A percentile compares a stretch with the other conserved stretches of the same genome.
Evolutionary conservation across 2,329 filamentous ascomycete genomes (phyloP).

Genomic region (Diaporthe caulivora): DNA sequence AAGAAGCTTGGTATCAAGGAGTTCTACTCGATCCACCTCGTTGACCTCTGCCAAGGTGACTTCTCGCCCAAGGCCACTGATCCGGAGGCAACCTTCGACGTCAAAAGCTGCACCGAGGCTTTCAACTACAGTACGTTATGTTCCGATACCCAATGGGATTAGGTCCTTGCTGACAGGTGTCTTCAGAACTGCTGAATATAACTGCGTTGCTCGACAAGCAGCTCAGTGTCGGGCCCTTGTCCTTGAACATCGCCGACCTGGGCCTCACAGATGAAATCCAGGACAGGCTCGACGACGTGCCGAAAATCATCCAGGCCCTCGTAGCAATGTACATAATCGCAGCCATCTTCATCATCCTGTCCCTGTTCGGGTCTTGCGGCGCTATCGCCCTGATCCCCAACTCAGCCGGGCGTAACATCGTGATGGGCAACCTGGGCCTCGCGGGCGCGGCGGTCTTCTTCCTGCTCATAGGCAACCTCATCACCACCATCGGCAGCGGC

Average conservation of each 20-base stretch:
- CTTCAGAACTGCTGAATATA: conserved; percentile 40
- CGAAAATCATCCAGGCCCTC: conserved; percentile 40
- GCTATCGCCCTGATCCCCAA: conserved; percentile 38
- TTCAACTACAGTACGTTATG: conserved; percentile 37
- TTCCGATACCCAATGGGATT: neutral
- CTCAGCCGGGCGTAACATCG: conserved; percentile 37
- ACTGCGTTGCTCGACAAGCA: conserved; percentile 40
- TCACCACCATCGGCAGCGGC: conserved; percentile 56
- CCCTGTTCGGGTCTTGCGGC: conserved; percentile 39
- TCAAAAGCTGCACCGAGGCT: conserved; percentile 44
- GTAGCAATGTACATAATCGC: conserved; percentile 42
- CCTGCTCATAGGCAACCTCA: conserved; percentile 57
- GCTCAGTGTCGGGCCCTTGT: conserved; percentile 41
- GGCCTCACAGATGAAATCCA: conserved; percentile 41
- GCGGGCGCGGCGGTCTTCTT: conserved; percentile 51
- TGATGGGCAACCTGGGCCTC: conserved; percentile 54
- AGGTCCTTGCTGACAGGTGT: neutral
- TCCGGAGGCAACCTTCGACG: conserved; percentile 42
- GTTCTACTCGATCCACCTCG: conserved; percentile 51
- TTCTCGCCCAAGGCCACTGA: conserved; percentile 46
- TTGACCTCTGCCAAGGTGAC: conserved; percentile 48
- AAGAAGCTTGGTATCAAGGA: conserved; percentile 48
- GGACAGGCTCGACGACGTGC: conserved; percentile 40
- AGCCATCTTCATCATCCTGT: conserved; percentile 38
- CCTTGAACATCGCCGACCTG: conserved; percentile 39